Evolutionary conservation across 768 basidiomycete genomes (phyloP), one percentile per base, ranked within the genome.

Genomic region (Filobasidium wieringae): DNA sequence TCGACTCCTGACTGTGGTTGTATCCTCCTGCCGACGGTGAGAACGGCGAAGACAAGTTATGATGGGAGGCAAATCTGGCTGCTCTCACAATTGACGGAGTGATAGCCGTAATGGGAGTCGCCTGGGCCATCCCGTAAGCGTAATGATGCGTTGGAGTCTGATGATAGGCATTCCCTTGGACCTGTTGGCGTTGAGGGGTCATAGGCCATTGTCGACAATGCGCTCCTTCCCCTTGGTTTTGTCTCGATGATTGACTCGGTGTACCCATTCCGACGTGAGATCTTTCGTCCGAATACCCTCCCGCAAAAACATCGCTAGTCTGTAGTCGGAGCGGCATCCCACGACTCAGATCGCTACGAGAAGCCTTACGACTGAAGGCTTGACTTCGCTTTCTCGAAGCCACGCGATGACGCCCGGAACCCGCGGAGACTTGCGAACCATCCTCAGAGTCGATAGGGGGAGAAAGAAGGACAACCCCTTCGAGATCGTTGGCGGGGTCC

Each of bases 401-500:
- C 47, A 9, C 40, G 33, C 56, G 56, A 22, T 57, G 45, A 24
- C 49, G 56, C 4, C 12, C 12, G 7, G 56, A 57, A 1, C 19
- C 49, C 34, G 40, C 36, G 11, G 47, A 50, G 22, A 29, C 30
- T 19, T 51, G 47, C 15, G 36, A 47, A 19, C 43, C 30, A 33
- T 34, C 19, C 22, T 57, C 56, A 7, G 47, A 50, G 30, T 27
- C 43, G 4, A 49, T 27, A 9, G 68, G 66, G 1, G 71, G 71
- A 3, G 69, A 60, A 4, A 62, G 63, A 31, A 72, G 55, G 27
- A 62, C 65, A 5, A 69, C 65, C 43, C 68, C 67, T 45, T 55
- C 51, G 2, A 70, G 59, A 40, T 72, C 71, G 40, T 57, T 53
- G 22, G 70, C 69, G 3, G 70, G 68, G 54, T 73, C 72, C 41